Evolutionary conservation across 441 rosid species (phyloP).

Genomic region (Viola pubescens): DNA sequence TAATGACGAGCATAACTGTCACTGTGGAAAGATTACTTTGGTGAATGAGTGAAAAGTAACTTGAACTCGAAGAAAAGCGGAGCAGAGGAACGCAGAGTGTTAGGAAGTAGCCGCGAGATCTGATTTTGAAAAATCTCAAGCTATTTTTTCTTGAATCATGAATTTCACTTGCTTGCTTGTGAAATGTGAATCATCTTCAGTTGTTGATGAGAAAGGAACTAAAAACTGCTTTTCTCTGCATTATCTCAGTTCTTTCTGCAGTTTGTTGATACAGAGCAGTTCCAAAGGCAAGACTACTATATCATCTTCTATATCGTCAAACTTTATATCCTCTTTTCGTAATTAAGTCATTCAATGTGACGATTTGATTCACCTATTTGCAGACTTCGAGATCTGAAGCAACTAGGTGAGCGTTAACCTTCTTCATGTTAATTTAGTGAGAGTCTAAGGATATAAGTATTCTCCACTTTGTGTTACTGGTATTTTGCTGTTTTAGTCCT

Average conservation of each 20-base stretch:
- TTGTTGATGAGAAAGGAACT: no score
- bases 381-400: constrained; percentile 81
- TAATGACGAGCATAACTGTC: no score
- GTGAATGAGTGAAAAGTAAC: no score
- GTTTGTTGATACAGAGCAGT: constrained; percentile 54
- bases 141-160: no score
- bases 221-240: not conserved
- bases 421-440: not conserved
- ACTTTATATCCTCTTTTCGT: not conserved
- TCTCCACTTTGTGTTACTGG: not conserved
- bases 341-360: constrained; percentile 14
- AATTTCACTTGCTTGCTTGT: no score
- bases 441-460: not conserved
- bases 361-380: constrained; percentile 18
- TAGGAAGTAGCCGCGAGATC: no score
- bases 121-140: no score
- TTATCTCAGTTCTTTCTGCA: constrained; percentile 27
- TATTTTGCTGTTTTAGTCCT: not conserved
- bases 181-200: no score
- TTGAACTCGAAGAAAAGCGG: no score
- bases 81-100: no score
- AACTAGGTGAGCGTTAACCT: constrained; percentile 42
- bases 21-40: no score
- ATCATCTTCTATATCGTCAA: not conserved
- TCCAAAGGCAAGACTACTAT: constrained; percentile 55